Evolutionary conservation across 1,284 basidiomycete species (phyloP).

Genomic region (Cryptococcus floricola): DNA sequence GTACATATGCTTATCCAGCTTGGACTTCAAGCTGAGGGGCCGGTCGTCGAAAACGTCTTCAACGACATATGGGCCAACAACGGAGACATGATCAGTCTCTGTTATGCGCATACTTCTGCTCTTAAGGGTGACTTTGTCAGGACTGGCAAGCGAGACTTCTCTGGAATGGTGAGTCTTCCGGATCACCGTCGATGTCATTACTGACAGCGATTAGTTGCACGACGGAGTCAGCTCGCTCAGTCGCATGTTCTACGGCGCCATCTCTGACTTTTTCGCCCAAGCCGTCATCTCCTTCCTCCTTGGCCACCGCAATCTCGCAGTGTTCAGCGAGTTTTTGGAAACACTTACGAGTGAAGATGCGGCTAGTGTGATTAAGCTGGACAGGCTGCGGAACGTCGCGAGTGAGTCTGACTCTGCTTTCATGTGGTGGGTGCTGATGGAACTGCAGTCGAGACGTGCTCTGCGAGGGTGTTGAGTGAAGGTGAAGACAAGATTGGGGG

Average conservation of each 20-base stretch:
- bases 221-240: slow-evolving; percentile 90
- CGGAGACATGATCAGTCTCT: slow-evolving; percentile 43
- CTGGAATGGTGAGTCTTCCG: slow-evolving; percentile 66
- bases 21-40: slow-evolving; percentile 48
- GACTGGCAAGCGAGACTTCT: slow-evolving; percentile 89
- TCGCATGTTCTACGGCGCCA: slow-evolving; percentile 56
- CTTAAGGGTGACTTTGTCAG: slow-evolving; percentile 96
- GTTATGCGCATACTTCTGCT: slow-evolving; percentile 57
- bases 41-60: slow-evolving; percentile 70
- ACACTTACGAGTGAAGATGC: slow-evolving; percentile 85
- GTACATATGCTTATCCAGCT: slow-evolving; percentile 75
- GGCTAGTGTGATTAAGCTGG: slow-evolving; percentile 77
- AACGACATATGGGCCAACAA: slow-evolving; percentile 84
- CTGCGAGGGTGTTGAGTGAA: slow-evolving; percentile 72
- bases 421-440: slow-evolving; percentile 3
- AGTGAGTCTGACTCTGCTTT: slow-evolving; percentile 45
- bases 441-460: slow-evolving; percentile 65
- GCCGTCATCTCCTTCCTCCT: slow-evolving; percentile 86
- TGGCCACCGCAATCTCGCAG: slow-evolving; percentile 74
- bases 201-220: slow-evolving; percentile 49
- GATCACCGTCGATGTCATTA: background rate
- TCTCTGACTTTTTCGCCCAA: slow-evolving; percentile 94
- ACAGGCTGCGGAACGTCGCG: slow-evolving; percentile 81
- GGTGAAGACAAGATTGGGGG: slow-evolving; percentile 76
- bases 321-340: slow-evolving; percentile 86